Base-by-base conservation (phyloP, 2,329 filamentous ascomycete species). In the Verticillium nonalfalfae region DNA sequence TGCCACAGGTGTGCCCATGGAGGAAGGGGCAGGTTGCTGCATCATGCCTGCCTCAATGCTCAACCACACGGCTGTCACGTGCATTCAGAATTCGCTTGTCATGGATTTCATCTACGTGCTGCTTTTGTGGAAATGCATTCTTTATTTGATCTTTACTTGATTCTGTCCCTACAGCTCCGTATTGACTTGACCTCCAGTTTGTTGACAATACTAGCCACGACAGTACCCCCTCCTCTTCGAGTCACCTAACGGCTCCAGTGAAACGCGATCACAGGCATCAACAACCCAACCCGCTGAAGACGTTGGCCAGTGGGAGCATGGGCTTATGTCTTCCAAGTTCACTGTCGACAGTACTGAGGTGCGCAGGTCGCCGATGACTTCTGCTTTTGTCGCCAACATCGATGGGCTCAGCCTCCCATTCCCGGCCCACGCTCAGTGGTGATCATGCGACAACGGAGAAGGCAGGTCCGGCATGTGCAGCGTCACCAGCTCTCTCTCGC, bases 261-360 rank as follows among this genome's bases (percentile, higher is more conserved):
- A 67, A 73, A 18, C 75, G 75, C 64, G 26, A 5, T 31, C 26
- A 31, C 26, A 5, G 26, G 26, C 26, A 31, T 31, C 26, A 31
- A 5, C 26, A 31, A 5, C 79, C 76, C 18, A 76, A 63, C 10
- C 69, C 71, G 15, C 69, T 72, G 65, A 75, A 76, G 59, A 78
- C 67, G 54, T 71, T 71, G 3, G 75, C 72, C 9, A 65, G 66
- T 21, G 72, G 70, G 40, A 74, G 68, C 7, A 70, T 70, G 57
- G 67, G 73, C 15, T 75, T 75, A 52, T 67, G 56, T 71, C 70
- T 1, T 73, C 71, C 6, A 66, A 67, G 14, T 71, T 69, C 34
- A 74, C 68, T 7, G 70, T 69, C 55, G 68, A 67, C 40, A 78
- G 71, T 21, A 69, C 67, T 39, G 67, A 66, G 60, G 77, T 69